A percentile compares a stretch with the other conserved stretches of the same genome.
Evolutionary conservation across 2,329 filamentous ascomycete species (phyloP).

Genomic region (Diaporthe citriasiana): DNA sequence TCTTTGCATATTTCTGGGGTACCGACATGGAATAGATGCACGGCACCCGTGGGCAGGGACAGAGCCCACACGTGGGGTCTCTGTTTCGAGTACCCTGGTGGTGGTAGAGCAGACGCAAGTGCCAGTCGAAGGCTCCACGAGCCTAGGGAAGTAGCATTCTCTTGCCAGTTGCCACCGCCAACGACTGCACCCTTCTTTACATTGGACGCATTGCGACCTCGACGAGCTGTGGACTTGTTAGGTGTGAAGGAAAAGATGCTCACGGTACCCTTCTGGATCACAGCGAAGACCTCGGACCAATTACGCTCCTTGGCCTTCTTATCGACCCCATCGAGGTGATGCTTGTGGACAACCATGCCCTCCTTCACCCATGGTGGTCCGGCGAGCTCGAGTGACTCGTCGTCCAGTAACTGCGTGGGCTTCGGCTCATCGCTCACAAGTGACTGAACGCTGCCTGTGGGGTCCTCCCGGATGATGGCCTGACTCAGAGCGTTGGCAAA

Average conservation of each 20-base stretch:
- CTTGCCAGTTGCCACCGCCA: slow-evolving; percentile 97
- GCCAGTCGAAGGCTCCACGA: slow-evolving; percentile 92
- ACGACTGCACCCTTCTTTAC: slow-evolving; percentile 75
- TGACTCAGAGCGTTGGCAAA: slow-evolving; percentile 97
- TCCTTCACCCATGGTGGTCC: slow-evolving; percentile 99
- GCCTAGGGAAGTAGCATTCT: slow-evolving; percentile 91
- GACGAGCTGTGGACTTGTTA: slow-evolving; percentile 76
- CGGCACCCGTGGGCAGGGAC: slow-evolving; percentile 90
- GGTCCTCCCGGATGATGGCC: slow-evolving; percentile 93
- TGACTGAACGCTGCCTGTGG: slow-evolving; percentile 61
- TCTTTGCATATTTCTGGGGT: slow-evolving; percentile 95
- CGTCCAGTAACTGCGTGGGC: slow-evolving; percentile 81
- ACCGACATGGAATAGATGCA: slow-evolving; percentile 98
- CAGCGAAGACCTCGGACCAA: slow-evolving; percentile 96
- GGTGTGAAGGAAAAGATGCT: slow-evolving; percentile 93
- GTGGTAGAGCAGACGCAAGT: slow-evolving; percentile 88
- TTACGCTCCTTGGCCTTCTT: slow-evolving; percentile 95
- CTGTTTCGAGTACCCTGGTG: slow-evolving; percentile 92
- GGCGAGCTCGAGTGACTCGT: slow-evolving; percentile 90
- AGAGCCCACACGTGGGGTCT: slow-evolving; percentile 95
- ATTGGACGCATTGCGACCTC: slow-evolving; percentile 64
- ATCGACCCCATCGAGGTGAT: slow-evolving; percentile 90
- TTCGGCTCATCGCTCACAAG: slow-evolving; percentile 73
- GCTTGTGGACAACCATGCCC: slow-evolving; percentile 95
- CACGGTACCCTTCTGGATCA: slow-evolving; percentile 94